phyloP scores from a whole-genome alignment of 148 eudicot species.

The Rhododendron simsii region DNA sequence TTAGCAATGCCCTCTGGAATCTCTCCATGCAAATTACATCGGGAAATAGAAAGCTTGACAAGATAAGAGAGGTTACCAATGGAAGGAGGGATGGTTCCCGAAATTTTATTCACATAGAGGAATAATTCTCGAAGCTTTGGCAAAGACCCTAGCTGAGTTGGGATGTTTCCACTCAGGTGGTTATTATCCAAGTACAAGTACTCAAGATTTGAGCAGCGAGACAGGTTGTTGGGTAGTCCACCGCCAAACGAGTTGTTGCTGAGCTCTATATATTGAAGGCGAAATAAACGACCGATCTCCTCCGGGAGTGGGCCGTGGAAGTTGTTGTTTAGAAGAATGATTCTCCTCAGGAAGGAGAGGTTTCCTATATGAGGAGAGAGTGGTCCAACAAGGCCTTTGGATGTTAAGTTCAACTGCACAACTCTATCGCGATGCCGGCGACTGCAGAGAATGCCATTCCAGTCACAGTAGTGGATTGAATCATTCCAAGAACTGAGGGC shows the following conservation, averaged over 20 bases:
- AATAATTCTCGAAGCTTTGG: neutral
- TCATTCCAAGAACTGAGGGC: neutral
- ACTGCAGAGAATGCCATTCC: neutral
- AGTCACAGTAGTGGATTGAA: neutral
- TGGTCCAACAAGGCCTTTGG: neutral
- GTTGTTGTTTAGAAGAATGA: neutral
- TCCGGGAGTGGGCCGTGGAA: neutral
- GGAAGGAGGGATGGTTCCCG: neutral
- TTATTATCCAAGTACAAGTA: neutral
- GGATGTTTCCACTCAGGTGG: neutral
- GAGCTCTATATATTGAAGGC: neutral
- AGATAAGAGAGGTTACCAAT: neutral
- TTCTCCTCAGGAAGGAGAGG: neutral
- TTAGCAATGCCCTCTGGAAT: neutral
- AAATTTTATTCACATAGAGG: neutral
- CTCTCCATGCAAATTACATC: neutral
- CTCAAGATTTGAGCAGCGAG: neutral
- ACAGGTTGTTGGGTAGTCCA: neutral
- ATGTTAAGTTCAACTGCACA: neutral
- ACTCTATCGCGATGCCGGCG: neutral
- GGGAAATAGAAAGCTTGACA: neutral
- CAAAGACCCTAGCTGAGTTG: neutral
- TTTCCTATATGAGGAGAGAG: slow-evolving; percentile 1
- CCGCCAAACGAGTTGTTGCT: neutral
- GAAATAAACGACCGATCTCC: neutral